Evolutionary conservation across 2,329 filamentous ascomycete genomes (phyloP).

Genomic region (Endothia cerciana): DNA sequence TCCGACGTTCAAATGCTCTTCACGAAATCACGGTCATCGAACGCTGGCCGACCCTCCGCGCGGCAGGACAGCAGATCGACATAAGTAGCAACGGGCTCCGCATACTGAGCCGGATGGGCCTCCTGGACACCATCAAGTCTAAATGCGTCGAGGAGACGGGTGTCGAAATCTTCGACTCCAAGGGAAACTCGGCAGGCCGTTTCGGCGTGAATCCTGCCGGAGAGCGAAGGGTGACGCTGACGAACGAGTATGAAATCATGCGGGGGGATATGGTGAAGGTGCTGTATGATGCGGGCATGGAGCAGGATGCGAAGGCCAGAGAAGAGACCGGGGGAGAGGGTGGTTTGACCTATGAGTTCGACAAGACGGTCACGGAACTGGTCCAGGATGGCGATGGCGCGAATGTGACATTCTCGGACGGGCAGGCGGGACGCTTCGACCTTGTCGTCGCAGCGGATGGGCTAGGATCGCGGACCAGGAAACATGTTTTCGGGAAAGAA

Average conservation of each 20-base stretch:
- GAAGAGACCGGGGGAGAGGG: background rate
- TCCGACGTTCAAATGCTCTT: constrained; percentile 34
- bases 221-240: constrained; percentile 43
- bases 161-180: constrained; percentile 47
- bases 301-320: constrained; percentile 21
- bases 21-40: constrained; percentile 36
- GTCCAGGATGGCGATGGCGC: constrained; percentile 40
- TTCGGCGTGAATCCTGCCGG: constrained; percentile 45
- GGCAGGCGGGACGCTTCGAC: constrained; percentile 49
- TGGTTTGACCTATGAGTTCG: constrained; percentile 35
- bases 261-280: constrained; percentile 7
- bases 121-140: constrained; percentile 26
- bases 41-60: constrained; percentile 32
- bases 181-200: constrained; percentile 43
- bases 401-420: constrained; percentile 47
- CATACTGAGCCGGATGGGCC: constrained; percentile 24
- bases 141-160: constrained; percentile 38
- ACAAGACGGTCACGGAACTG: constrained; percentile 36
- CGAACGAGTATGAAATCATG: constrained; percentile 12
- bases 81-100: constrained; percentile 33
- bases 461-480: constrained; percentile 52
- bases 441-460: constrained; percentile 61
- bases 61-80: constrained; percentile 35
- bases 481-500: constrained; percentile 41
- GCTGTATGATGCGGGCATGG: constrained; percentile 33